Conservation (phyloP, 768 basidiomycete species). For the Serendipita sp. region DNA sequence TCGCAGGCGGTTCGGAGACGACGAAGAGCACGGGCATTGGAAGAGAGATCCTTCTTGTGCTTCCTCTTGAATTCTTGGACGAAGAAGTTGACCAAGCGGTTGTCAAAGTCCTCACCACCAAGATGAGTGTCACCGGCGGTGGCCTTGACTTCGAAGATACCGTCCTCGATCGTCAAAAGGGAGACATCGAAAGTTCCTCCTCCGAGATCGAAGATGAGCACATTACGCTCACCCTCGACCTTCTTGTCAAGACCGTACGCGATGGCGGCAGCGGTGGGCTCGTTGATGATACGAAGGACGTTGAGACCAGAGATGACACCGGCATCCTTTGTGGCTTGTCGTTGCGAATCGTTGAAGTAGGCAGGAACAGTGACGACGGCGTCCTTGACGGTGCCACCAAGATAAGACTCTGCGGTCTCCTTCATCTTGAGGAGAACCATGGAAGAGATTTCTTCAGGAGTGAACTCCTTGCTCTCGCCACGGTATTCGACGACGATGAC, state of each 20-base stretch:
- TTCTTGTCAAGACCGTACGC: constrained; percentile 98
- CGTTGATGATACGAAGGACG: constrained; percentile 97
- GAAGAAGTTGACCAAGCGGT: constrained; percentile 94
- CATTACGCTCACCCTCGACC: constrained; percentile 76
- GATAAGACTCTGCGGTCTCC: constrained; percentile 54
- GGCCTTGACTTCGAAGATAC: constrained; percentile 96
- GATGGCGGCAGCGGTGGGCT: constrained; percentile 95
- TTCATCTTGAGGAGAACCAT: constrained; percentile 56
- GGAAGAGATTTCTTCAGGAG: constrained; percentile 52
- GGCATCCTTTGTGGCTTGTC: constrained; percentile 96
- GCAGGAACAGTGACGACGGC: constrained; percentile 64
- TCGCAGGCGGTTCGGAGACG: constrained; percentile 96
- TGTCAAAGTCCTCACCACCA: constrained; percentile 97
- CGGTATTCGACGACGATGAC: constrained; percentile 37
- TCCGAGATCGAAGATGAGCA: constrained; percentile 95
- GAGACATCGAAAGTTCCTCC: constrained; percentile 99
- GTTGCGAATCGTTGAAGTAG: constrained; percentile 98
- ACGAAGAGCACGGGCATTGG: constrained; percentile 88
- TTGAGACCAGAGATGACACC: constrained; percentile 88
- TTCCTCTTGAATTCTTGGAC: constrained; percentile 95
- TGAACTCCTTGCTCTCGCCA: constrained; percentile 40
- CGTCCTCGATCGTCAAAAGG: constrained; percentile 88
- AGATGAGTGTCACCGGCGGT: constrained; percentile 97
- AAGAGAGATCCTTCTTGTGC: constrained; percentile 89
- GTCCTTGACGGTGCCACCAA: constrained; percentile 42